These are phyloP conservation scores for Ascodesmis nigricans DNA, from an alignment of 495 filamentous ascomycete genomes.

Conservation along the genomic window DNA sequence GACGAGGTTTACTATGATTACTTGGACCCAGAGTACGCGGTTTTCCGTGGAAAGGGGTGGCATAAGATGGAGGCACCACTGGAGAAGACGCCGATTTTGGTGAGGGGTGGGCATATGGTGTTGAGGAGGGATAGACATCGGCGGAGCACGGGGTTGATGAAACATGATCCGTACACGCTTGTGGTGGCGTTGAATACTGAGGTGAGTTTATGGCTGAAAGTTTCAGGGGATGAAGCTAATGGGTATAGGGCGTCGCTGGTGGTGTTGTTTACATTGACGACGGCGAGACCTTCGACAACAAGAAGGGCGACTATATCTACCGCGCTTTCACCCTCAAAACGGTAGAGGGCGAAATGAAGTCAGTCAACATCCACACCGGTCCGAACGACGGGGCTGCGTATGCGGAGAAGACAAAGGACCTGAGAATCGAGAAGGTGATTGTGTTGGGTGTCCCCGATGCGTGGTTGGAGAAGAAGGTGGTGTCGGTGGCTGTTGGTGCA, in stretches of 20 bases:
- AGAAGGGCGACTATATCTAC: slow-evolving; percentile 68
- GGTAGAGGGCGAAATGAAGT: slow-evolving; percentile 30
- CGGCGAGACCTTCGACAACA: slow-evolving; percentile 74
- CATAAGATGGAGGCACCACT: slow-evolving; percentile 53
- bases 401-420: slow-evolving; percentile 49
- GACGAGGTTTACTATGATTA: slow-evolving; percentile 84
- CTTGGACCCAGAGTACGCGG: slow-evolving; percentile 60
- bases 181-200: slow-evolving; percentile 52
- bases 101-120: slow-evolving; percentile 81
- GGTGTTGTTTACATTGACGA: slow-evolving; percentile 82
- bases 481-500: slow-evolving; percentile 46
- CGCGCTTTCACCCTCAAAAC: slow-evolving; percentile 44
- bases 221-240: not conserved
- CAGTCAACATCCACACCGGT: slow-evolving; percentile 28
- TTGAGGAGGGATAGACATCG: slow-evolving; percentile 72
- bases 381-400: slow-evolving; percentile 44
- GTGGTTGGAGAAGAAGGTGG: slow-evolving; percentile 47
- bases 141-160: slow-evolving; percentile 70
- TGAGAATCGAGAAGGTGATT: slow-evolving; percentile 62
- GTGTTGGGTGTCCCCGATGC: slow-evolving; percentile 51
- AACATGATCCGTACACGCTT: slow-evolving; percentile 81
- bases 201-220: slow-evolving; percentile 24
- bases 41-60: slow-evolving; percentile 46
- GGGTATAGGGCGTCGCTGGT: slow-evolving; percentile 30
- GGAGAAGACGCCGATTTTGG: slow-evolving; percentile 66